Conservation (phyloP, 805 yeast species). For the Candida coquimbonensis region DNA sequence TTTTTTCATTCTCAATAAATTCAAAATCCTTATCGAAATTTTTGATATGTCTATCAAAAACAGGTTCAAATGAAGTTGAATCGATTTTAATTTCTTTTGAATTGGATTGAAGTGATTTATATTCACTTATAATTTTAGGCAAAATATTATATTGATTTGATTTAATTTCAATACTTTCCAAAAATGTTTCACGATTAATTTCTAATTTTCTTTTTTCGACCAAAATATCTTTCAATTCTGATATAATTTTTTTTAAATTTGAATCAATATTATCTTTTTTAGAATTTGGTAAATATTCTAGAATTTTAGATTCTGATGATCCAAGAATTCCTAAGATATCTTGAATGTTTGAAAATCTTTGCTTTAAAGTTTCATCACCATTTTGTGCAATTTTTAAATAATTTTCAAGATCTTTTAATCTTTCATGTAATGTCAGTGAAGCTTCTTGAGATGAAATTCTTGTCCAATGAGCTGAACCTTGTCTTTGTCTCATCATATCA, state of each 20-base stretch:
- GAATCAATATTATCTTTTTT: constrained; percentile 27
- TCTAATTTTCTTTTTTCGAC: constrained; percentile 29
- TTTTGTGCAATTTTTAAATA: constrained; percentile 50
- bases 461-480: constrained; percentile 51
- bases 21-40: constrained; percentile 44
- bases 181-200: constrained; percentile 31
- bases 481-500: constrained; percentile 37
- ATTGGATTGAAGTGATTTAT: constrained; percentile 24
- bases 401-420: constrained; percentile 36
- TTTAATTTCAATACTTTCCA: constrained; percentile 37
- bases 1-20: constrained; percentile 36
- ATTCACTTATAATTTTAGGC: constrained; percentile 45
- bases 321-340: constrained; percentile 37
- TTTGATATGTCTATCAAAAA: constrained; percentile 36
- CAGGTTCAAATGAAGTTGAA: constrained; percentile 30
- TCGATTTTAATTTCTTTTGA: constrained; percentile 18
- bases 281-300: constrained; percentile 25
- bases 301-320: constrained; percentile 26
- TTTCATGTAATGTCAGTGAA: constrained; percentile 31
- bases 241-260: constrained; percentile 26
- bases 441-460: constrained; percentile 41
- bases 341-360: constrained; percentile 42
- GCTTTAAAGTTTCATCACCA: constrained; percentile 51
- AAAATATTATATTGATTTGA: constrained; percentile 41
- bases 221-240: constrained; percentile 28